Conservation (phyloP, 306 rosid genomes). For the Vigna reflexopilosa region DNA sequence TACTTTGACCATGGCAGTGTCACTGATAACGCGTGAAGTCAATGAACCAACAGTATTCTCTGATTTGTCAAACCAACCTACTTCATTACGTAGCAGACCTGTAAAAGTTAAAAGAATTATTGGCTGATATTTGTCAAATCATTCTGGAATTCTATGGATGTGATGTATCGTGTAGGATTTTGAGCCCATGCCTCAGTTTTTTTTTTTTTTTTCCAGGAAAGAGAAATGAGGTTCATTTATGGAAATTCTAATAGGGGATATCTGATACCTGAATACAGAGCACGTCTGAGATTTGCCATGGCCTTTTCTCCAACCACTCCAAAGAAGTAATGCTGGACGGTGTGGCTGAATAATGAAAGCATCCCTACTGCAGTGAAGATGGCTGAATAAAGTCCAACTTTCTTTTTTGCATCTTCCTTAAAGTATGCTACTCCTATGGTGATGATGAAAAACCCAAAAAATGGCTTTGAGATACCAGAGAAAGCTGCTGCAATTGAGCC, state of each 20-base stretch:
- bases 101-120: constrained; percentile 41
- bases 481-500: constrained; percentile 65
- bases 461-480: constrained; percentile 89
- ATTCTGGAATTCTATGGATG: constrained; percentile 4
- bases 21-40: constrained; percentile 77
- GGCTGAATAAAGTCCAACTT: constrained; percentile 68
- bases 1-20: constrained; percentile 81
- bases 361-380: constrained; percentile 67
- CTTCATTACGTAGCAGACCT: constrained; percentile 77
- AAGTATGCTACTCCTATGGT: constrained; percentile 85
- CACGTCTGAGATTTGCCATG: constrained; percentile 69
- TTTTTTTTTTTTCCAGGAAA: constrained; percentile 12
- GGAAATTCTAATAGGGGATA: constrained; percentile 25
- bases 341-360: constrained; percentile 74
- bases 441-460: constrained; percentile 81
- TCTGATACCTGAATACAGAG: constrained; percentile 74
- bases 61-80: constrained; percentile 88
- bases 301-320: constrained; percentile 93
- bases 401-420: constrained; percentile 50
- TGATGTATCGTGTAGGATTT: constrained; percentile 31
- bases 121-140: background rate
- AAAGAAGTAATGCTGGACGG: constrained; percentile 85
- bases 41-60: constrained; percentile 75
- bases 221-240: constrained; percentile 20
- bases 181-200: background rate